phyloP scores from a whole-genome alignment of 768 basidiomycete species.

The Termitomyces sp. region DNA sequence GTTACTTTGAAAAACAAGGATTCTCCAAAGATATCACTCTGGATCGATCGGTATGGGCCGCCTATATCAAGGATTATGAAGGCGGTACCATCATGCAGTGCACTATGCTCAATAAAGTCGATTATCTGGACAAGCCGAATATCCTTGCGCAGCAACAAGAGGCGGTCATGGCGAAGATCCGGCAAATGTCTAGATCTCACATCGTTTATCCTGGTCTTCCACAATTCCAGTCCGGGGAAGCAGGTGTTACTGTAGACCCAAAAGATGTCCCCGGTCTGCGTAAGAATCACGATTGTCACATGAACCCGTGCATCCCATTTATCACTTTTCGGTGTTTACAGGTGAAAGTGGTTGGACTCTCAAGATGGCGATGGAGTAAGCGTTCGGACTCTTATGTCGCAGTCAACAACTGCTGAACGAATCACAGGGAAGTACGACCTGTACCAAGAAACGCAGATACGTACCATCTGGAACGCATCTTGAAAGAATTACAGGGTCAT shows the following conservation, averaged over 20 bases:
- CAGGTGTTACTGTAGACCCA: slow-evolving; percentile 54
- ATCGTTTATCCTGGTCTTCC: slow-evolving; percentile 76
- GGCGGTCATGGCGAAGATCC: slow-evolving; percentile 84
- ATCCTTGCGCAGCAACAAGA: slow-evolving; percentile 81
- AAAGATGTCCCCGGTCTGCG: slow-evolving; percentile 85
- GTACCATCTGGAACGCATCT: slow-evolving; percentile 66
- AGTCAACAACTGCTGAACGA: background rate
- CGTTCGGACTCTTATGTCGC: slow-evolving; percentile 6
- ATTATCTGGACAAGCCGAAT: slow-evolving; percentile 78
- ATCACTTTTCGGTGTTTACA: slow-evolving; percentile 20
- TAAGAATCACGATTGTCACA: slow-evolving; percentile 29
- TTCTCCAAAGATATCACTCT: slow-evolving; percentile 96
- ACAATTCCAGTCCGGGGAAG: slow-evolving; percentile 60
- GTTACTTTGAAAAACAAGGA: slow-evolving; percentile 99
- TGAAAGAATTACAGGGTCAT: slow-evolving; percentile 75
- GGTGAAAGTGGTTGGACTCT: slow-evolving; percentile 93
- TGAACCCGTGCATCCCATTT: slow-evolving; percentile 1
- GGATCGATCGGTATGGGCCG: slow-evolving; percentile 91
- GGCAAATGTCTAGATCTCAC: slow-evolving; percentile 82
- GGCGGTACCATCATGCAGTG: slow-evolving; percentile 99
- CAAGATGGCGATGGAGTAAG: slow-evolving; percentile 70
- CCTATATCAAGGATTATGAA: slow-evolving; percentile 99
- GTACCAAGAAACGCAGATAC: slow-evolving; percentile 48
- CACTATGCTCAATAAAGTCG: slow-evolving; percentile 87
- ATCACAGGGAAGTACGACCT: slow-evolving; percentile 27